Percentiles rank a stretch among this genome's conserved stretches.
Evolutionary conservation across 805 yeast species (phyloP).

Genomic region (Metschnikowia corniflorae): DNA sequence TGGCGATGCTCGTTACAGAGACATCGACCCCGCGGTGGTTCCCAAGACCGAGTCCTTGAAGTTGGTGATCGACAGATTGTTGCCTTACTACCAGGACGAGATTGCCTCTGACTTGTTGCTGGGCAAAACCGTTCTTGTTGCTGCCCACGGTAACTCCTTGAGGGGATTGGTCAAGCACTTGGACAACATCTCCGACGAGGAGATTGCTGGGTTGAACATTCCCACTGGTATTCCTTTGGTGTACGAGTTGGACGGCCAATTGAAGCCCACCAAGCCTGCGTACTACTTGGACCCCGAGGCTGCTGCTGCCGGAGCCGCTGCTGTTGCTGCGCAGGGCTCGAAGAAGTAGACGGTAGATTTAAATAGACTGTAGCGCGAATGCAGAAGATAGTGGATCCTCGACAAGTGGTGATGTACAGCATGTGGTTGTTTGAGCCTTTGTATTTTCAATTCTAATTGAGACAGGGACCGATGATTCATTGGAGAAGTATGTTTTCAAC

Average conservation of each 20-base stretch:
- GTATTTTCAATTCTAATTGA: slow-evolving; percentile 7
- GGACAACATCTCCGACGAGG: slow-evolving; percentile 88
- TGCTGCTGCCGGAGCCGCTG: slow-evolving; percentile 99
- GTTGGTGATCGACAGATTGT: slow-evolving; percentile 91
- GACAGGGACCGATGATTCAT: too few species aligned
- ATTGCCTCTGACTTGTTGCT: slow-evolving; percentile 78
- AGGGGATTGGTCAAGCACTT: slow-evolving; percentile 95
- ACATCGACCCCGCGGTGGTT: slow-evolving; percentile 78
- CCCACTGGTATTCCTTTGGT: slow-evolving; percentile 99
- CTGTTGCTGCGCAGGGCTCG: slow-evolving; percentile 93
- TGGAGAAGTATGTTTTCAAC: background rate
- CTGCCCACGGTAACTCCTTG: slow-evolving; percentile 98
- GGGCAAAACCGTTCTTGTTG: slow-evolving; percentile 87
- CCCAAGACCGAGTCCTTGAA: slow-evolving; percentile 95
- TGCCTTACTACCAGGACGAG: slow-evolving; percentile 95
- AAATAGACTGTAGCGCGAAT: too few species aligned
- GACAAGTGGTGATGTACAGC: too few species aligned
- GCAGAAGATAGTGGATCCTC: too few species aligned
- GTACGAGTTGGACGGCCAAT: slow-evolving; percentile 83
- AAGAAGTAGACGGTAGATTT: slow-evolving; percentile 24
- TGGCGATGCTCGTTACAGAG: slow-evolving; percentile 80
- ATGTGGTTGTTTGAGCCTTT: too few species aligned
- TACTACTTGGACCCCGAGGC: slow-evolving; percentile 99
- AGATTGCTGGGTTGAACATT: slow-evolving; percentile 90
- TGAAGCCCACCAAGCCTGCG: slow-evolving; percentile 88